Conservation (phyloP, 1,284 basidiomycete species). For the Austropuccinia psidii region DNA sequence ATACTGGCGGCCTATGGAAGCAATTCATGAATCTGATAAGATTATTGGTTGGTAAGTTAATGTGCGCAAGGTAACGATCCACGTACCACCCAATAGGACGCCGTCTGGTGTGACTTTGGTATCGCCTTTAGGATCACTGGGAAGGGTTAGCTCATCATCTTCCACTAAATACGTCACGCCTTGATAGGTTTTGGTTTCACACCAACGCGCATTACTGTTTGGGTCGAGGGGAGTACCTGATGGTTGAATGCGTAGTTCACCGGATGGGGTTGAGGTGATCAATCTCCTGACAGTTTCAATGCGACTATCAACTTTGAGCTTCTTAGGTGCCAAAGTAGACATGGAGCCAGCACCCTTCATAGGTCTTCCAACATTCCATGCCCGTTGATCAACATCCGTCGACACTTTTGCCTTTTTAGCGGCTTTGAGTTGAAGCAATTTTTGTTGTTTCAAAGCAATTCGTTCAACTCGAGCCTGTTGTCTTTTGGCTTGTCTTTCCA, state of each 20-base stretch:
- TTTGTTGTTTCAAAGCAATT: conserved; percentile 39
- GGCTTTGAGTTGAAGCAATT: conserved; percentile 5
- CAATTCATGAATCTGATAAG: conserved; percentile 13
- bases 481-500: conserved; percentile 26
- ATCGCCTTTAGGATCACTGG: conserved; percentile 77
- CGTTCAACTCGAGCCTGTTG: conserved; percentile 45
- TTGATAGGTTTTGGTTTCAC: conserved; percentile 64
- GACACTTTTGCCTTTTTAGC: conserved; percentile 19
- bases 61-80: not conserved
- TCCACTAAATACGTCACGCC: conserved; percentile 70
- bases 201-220: conserved; percentile 54
- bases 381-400: conserved; percentile 13
- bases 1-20: conserved; percentile 64
- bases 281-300: conserved; percentile 34
- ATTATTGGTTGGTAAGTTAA: not conserved
- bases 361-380: conserved; percentile 20
- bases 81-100: conserved; percentile 70
- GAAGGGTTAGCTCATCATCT: conserved; percentile 77
- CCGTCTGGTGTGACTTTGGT: conserved; percentile 82
- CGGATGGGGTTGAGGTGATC: conserved; percentile 11
- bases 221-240: not conserved
- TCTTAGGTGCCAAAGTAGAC: not conserved
- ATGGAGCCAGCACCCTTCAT: conserved; percentile 5
- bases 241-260: conserved; percentile 27
- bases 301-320: conserved; percentile 35